Conservation (phyloP, 2,329 filamentous ascomycete genomes). For the Cadophora luteo-olivacea region DNA sequence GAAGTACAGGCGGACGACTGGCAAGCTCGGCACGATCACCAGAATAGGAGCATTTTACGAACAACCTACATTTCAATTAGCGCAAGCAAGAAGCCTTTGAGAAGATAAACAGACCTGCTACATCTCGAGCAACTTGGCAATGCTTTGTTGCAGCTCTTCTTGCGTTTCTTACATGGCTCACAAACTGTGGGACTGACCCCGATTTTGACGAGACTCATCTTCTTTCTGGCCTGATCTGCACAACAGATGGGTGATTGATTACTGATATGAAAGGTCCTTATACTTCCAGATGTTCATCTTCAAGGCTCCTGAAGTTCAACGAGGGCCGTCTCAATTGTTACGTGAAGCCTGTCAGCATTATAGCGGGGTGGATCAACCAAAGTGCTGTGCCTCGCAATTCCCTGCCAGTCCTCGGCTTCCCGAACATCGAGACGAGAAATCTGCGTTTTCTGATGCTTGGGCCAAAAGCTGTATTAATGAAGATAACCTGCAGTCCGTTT, state of each 20-base stretch:
- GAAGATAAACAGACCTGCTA: constrained; percentile 19
- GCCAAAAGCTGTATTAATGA: not conserved
- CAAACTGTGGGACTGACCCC: constrained; percentile 18
- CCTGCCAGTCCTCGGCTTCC: not conserved
- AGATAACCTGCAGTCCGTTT: not conserved
- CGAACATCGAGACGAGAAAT: not conserved
- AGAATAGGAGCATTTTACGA: constrained; percentile 31
- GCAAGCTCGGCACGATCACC: not conserved
- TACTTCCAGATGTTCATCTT: not conserved
- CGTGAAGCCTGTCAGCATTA: not conserved
- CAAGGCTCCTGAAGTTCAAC: not conserved
- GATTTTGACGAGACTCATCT: constrained; percentile 12
- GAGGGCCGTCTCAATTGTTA: not conserved
- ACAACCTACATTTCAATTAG: constrained; percentile 18
- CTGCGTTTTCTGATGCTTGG: not conserved
- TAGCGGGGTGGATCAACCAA: not conserved
- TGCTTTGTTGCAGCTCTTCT: constrained; percentile 32
- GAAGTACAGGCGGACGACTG: not conserved
- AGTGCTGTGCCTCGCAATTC: not conserved
- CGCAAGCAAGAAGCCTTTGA: not conserved
- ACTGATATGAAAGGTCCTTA: no score
- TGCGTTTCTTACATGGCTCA: constrained; percentile 31
- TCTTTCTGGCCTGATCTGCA: not conserved
- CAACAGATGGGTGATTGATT: no score
- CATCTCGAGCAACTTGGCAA: constrained; percentile 32